phyloP scores from a whole-genome alignment of 228 moss, liverwort and hornwort species.

The Sphagnum magellanicum region DNA sequence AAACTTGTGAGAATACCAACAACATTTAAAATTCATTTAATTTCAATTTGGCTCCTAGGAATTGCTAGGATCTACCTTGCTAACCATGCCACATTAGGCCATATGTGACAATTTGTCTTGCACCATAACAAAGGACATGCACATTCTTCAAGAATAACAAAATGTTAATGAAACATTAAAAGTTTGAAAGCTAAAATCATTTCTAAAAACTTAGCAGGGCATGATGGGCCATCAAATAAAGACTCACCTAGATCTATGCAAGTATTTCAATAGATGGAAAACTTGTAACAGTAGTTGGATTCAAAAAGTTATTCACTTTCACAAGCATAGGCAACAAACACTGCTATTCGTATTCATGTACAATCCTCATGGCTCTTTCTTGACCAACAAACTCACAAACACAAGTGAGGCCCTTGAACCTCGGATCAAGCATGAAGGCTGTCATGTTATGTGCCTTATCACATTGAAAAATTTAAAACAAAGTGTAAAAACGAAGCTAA shows the following conservation, averaged over 20 bases:
- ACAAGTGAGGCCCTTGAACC: conserved; percentile 35
- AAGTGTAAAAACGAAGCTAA: conserved; percentile 40
- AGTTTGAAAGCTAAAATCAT: conserved; percentile 5
- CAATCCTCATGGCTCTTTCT: conserved; percentile 39
- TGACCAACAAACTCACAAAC: conserved; percentile 41
- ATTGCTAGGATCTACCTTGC: conserved; percentile 49
- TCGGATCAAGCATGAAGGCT: conserved; percentile 30
- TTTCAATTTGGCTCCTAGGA: conserved; percentile 45
- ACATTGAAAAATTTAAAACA: conserved; percentile 25
- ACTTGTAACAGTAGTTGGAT: conserved; percentile 11
- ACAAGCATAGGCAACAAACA: conserved; percentile 34
- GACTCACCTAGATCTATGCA: conserved; percentile 23
- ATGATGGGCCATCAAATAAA: conserved; percentile 34
- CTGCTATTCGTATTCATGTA: conserved; percentile 39
- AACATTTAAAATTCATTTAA: conserved; percentile 38
- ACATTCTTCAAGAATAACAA: conserved; percentile 38
- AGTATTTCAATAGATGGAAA: conserved; percentile 13
- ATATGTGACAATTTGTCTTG: conserved; percentile 44
- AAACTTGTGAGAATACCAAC: conserved; percentile 31
- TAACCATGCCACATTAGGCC: conserved; percentile 38
- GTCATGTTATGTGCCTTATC: conserved; percentile 46
- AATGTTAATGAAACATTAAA: conserved; percentile 37
- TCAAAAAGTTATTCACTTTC: conserved; percentile 45
- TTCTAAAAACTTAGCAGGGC: neutral
- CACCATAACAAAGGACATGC: conserved; percentile 39